These are phyloP conservation scores for Exophiala spinifera DNA, from an alignment of 2,329 filamentous ascomycete species.

Conservation along the genomic window DNA sequence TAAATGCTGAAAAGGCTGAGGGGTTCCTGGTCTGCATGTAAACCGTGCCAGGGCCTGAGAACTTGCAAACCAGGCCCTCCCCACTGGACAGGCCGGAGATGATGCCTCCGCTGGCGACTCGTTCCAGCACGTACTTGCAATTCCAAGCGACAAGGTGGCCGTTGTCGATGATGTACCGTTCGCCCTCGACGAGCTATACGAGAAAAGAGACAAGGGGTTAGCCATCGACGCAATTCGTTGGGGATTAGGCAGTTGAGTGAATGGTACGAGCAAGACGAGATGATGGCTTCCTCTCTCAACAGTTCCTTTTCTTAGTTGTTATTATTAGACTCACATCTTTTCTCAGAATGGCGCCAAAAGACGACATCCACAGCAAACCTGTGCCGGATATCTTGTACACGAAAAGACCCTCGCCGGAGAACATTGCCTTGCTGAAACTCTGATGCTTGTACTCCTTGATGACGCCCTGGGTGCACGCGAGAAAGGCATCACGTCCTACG, in stretches of 20 bases:
- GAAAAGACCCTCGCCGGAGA: constrained; percentile 88
- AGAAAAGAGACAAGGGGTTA: background rate
- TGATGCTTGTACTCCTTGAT: constrained; percentile 85
- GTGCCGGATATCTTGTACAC: constrained; percentile 80
- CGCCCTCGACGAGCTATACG: constrained; percentile 53
- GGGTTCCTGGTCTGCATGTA: constrained; percentile 92
- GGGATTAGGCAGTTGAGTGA: background rate
- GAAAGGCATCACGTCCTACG: constrained; percentile 80
- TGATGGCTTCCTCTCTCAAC: too few species aligned
- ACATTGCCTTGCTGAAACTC: constrained; percentile 82
- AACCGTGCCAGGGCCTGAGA: constrained; percentile 82
- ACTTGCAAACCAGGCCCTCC: constrained; percentile 92
- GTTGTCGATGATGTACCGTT: constrained; percentile 90
- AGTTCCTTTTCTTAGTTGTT: too few species aligned
- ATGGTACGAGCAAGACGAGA: too few species aligned
- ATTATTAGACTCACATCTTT: constrained; percentile 74
- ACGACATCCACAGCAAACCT: constrained; percentile 84
- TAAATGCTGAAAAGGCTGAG: constrained; percentile 54
- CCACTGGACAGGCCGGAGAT: constrained; percentile 79
- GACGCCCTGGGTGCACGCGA: constrained; percentile 83
- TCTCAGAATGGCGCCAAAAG: constrained; percentile 89
- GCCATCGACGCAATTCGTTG: background rate
- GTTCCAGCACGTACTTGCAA: constrained; percentile 86
- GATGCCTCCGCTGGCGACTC: constrained; percentile 84
- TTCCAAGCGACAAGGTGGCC: constrained; percentile 96